Evolutionary conservation across 768 basidiomycete genomes (phyloP).

Genomic region (Agrocybe praecox): DNA sequence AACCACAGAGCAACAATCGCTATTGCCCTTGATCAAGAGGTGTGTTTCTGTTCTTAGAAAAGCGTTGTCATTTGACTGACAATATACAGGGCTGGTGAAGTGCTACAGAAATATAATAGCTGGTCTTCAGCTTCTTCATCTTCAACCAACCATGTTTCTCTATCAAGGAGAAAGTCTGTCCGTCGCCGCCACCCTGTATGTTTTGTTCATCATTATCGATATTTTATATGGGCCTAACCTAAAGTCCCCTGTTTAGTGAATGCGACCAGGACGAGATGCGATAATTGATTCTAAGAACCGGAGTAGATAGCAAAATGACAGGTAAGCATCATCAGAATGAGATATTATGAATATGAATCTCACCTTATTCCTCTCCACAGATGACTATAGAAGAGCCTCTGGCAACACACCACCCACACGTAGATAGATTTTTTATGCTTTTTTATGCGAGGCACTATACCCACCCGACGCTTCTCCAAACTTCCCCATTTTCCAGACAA

Average conservation of each 20-base stretch:
- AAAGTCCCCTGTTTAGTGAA: not conserved
- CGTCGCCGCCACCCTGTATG: slow-evolving; percentile 11
- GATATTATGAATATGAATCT: no score
- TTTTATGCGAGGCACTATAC: not conserved
- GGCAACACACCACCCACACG: not conserved
- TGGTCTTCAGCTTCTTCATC: slow-evolving; percentile 1
- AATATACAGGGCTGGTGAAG: slow-evolving; percentile 1
- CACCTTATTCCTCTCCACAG: not conserved
- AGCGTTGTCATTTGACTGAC: not conserved
- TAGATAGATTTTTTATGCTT: not conserved
- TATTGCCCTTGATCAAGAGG: not conserved
- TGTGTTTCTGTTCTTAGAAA: not conserved
- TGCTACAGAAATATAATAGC: slow-evolving; percentile 5
- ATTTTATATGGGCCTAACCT: not conserved
- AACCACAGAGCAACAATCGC: not conserved
- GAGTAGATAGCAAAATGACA: no score
- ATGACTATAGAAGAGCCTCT: not conserved
- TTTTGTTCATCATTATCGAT: not conserved
- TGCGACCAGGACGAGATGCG: not conserved
- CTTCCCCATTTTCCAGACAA: not conserved
- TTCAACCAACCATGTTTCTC: slow-evolving; percentile 4
- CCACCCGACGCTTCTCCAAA: not conserved
- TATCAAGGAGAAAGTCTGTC: slow-evolving; percentile 10
- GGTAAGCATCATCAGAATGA: no score
- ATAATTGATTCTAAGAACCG: no score